Evolutionary conservation across 495 filamentous ascomycete species (phyloP), one percentile per base, ranked within the genome.

Genomic region (Mytilinidion resinicola): DNA sequence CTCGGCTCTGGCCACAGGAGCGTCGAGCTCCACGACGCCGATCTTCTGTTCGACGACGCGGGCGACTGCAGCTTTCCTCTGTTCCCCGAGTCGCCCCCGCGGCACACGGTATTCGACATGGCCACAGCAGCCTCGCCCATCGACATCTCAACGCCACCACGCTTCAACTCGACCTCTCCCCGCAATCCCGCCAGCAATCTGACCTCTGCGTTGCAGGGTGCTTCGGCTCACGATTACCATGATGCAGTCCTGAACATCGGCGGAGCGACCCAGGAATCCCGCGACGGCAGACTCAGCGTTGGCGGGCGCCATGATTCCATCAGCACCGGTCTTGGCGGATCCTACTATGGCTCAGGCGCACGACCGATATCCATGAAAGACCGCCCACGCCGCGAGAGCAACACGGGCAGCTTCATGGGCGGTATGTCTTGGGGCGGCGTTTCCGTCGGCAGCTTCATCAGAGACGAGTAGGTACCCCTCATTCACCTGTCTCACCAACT

Each of bases 361-460:
- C 89, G 88, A 73, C 90, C 91, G 41, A 96, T 96, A 57, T 88
- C 88, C 35, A 85, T 91, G 79, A 82, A 82, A 68, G 85, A 90
- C 61, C 80, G 83, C 65, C 80, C 75, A 51, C 85, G 93, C 55
- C 81, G 92, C 63, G 93, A 96, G 71, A 92, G 88, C 65, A 72
- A 90, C 59, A 89, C 87, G 50, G 85, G 90, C 51, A 98, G 95
- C 74, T 75, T 96, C 67, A 86, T 91, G 62, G 86, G 82, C 59
- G 91, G 90, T 52, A 95, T 96, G 90, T 97, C 95, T 70, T 98
- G 91, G 91, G 93, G 95, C 68, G 95, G 92, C 55, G 80, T 95
- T 20, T 97, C 93, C 42, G 88, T 97, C 58, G 91, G 91, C 54
- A 96, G 92, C 71, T 97, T 91, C 80, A 91, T 98, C 72, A 82